phyloP scores from a whole-genome alignment of 176 grass and related monocot species.

The Bromus sterilis region DNA sequence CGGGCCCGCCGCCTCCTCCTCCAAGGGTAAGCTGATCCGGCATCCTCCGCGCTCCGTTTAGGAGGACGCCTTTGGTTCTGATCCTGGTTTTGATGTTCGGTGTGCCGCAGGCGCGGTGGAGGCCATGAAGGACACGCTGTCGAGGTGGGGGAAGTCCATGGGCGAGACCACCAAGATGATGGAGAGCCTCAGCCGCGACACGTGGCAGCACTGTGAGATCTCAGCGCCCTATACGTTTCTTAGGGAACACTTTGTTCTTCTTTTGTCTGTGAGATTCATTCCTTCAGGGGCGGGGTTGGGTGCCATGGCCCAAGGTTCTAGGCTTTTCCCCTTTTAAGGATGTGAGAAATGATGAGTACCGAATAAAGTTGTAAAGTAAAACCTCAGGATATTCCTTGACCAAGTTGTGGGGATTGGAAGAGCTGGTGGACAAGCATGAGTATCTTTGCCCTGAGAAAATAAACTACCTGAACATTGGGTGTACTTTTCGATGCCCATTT shows the following conservation, averaged over 20 bases:
- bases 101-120: slow-evolving; percentile 55
- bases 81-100: no score
- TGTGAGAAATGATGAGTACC: slow-evolving; percentile 4
- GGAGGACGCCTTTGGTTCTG: neutral
- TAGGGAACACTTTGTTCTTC: neutral
- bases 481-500: neutral
- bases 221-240: neutral
- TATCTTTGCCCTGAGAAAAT: neutral
- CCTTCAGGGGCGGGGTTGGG: slow-evolving; percentile 9
- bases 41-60: neutral
- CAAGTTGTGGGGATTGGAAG: neutral
- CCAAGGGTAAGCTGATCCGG: slow-evolving; percentile 41
- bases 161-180: slow-evolving; percentile 64
- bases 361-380: slow-evolving; percentile 23
- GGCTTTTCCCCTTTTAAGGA: neutral
- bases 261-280: slow-evolving; percentile 21
- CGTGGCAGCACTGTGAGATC: slow-evolving; percentile 91
- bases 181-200: slow-evolving; percentile 78
- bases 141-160: slow-evolving; percentile 70
- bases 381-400: neutral
- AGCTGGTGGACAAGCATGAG: neutral
- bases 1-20: slow-evolving; percentile 37
- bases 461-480: neutral
- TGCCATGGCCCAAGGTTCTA: neutral
- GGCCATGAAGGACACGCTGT: slow-evolving; percentile 62